A percentile compares a stretch with the other conserved stretches of the same genome.
Evolutionary conservation across 73 alveolate genomes (phyloP).

Genomic region (Blepharisma stoltei): DNA sequence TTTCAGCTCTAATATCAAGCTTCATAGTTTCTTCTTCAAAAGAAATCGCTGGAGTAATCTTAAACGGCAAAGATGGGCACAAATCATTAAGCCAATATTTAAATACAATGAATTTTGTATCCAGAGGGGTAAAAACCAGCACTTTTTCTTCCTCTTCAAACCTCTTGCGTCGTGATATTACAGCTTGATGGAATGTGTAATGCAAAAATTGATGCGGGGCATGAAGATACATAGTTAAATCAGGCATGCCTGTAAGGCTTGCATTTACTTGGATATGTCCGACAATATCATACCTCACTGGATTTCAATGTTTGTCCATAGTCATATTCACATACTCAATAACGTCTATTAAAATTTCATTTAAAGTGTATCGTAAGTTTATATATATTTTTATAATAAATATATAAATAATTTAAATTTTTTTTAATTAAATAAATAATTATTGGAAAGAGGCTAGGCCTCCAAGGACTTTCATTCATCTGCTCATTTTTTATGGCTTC

Average conservation of each 20-base stretch:
- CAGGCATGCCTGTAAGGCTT: conserved; percentile 29
- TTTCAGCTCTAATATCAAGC: conserved; percentile 14
- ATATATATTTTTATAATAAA: too few relatives aligned
- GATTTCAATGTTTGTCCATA: conserved; percentile 27
- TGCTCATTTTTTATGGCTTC: conserved; percentile 16
- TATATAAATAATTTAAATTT: too few relatives aligned
- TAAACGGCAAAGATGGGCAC: background rate
- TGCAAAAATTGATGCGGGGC: conserved; percentile 15
- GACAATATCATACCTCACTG: background rate
- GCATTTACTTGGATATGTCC: conserved; percentile 28
- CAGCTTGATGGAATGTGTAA: conserved; percentile 29
- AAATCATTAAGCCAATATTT: background rate
- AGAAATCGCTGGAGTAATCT: background rate
- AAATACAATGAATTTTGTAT: conserved; percentile 21
- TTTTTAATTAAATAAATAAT: too few relatives aligned
- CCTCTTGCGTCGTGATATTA: background rate
- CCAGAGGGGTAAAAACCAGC: conserved; percentile 21
- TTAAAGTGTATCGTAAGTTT: conserved; percentile 1
- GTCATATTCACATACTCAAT: conserved; percentile 24
- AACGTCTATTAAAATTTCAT: conserved; percentile 20
- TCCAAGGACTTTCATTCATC: background rate
- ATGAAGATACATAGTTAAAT: conserved; percentile 27
- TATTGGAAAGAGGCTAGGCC: too few relatives aligned
- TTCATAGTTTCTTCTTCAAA: conserved; percentile 19
- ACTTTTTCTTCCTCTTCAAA: conserved; percentile 13